Conservation (phyloP, 352 stramenopile genomes). For the Globisporangium sylvaticum region DNA sequence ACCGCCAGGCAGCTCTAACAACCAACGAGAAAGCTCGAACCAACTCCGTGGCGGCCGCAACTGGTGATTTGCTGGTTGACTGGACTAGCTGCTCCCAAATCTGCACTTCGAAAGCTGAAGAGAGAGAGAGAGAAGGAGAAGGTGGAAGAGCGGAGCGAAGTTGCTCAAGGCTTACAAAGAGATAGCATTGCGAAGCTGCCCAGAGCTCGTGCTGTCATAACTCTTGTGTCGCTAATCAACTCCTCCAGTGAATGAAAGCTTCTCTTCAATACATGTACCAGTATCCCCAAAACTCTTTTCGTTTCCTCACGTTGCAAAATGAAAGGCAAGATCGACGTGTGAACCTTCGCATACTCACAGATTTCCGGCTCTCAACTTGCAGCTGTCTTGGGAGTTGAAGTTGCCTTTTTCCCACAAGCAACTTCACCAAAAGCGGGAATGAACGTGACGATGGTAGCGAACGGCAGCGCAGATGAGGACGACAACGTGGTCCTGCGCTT, state of each 20-base stretch:
- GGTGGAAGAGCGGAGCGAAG: background rate
- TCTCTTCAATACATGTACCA: background rate
- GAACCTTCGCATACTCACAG: background rate
- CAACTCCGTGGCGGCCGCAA: background rate
- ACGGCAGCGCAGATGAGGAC: background rate
- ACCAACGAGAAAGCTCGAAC: background rate
- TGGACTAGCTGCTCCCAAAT: background rate
- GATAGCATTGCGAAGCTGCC: background rate
- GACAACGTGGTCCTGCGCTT: conserved; percentile 24
- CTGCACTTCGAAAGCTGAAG: background rate
- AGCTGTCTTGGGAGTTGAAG: conserved; percentile 20
- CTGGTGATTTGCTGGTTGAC: background rate
- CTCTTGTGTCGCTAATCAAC: background rate
- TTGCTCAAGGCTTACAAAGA: background rate
- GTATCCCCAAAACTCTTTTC: background rate
- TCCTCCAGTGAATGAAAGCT: background rate
- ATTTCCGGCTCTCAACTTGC: background rate
- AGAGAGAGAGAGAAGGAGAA: background rate
- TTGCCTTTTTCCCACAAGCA: conserved; percentile 11
- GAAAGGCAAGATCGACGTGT: background rate
- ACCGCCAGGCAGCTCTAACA: background rate
- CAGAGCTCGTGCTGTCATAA: background rate
- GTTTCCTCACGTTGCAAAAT: background rate
- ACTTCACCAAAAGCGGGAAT: background rate
- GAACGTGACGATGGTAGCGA: background rate